Evolutionary conservation across 352 stramenopile genomes (phyloP), one percentile per base, ranked within the genome.

Genomic region (Hyphochytrium catenoides): DNA sequence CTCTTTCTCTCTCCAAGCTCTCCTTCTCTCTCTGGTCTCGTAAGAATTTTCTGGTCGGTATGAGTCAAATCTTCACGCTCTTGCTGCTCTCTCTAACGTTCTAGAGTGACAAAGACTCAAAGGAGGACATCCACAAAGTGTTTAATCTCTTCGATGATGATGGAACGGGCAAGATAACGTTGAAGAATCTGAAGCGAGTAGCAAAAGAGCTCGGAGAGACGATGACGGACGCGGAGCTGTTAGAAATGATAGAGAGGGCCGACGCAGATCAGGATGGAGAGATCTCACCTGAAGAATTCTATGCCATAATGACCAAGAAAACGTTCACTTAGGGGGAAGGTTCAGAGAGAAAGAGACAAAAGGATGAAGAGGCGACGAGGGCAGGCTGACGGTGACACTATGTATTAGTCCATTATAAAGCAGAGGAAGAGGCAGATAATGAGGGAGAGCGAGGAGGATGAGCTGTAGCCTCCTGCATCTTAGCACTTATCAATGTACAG

Each of bases 161-260:
- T 54, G 79, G 95, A 46, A 90, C 76, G 38, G 88, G 88, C 14
- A 94, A 93, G 47, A 95, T 97, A 49, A 90, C 74, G 24, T 74
- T 95, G 47, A 66, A 74, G 18, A 95, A 97, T 57, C 68, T 97
- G 41, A 97, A 95, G 52, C 67, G 86, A 41, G 82, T 98, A 23
- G 86, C 89, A 14, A 91, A 94, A 43, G 88, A 98, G 51, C 60
- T 99, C n/a, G 89, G 90, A 25, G 90, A 98, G 63, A 94, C 79
- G 45, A 95, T 99, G 73, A 95, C 84, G 16, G 83, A 96, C 53
- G 87, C 94, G 38, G 91, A 99, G 66, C 57, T 99, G 46, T 71
- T 95, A 34, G 86, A 98, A 58, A 98, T 98, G 90, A 96, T 98
- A 46, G 85, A 96, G 54, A 67, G 91, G 31, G 88, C 89, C 0